Evolutionary conservation across 129 eudicot species (phyloP), one percentile per base, ranked within the genome.

Genomic region (Arctium lappa): DNA sequence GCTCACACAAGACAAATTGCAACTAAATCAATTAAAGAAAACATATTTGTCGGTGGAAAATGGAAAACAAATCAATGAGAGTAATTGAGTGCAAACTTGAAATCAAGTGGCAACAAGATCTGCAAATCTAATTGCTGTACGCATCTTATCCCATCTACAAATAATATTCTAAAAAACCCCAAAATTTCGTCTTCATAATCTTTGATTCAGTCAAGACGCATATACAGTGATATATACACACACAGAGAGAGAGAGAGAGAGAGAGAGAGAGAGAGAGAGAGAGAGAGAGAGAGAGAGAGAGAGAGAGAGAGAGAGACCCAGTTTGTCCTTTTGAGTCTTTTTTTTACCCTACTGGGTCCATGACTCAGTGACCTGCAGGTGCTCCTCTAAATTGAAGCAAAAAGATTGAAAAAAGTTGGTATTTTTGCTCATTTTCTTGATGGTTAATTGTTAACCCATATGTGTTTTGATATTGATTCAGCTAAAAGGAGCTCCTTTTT

Each of bases 31-130:
- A 37, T 29, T 8, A 68, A 80, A 80, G 33, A 66, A 60, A 81
- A 48, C 75, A 74, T 69, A 36, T 53, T 83, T 86, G 87, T 87
- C 87, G 90, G 93, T 80, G 87, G 90, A 87, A 87, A 85, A 39
- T 72, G 30, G 46, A 73, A 76, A 46, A 22, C 27, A 81, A 46
- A 46, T 37, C 70, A 70, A 71, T 69, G 5, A n/a, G 42, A 38
- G 83, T 65, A 79, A 78, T 79, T 36, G 74, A 84, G 81, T 78
- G 79, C 74, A 60, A 60, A 40, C 74, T 70, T 39, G 53, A 84
- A 84, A 78, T 84, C 69, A 83, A 83, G 82, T 77, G 78, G 8
- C 73, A 69, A 77, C 1, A 22, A 83, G 86, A 83, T 83, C 76
- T 83, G 10, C 86, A 83, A 69, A 83, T 83, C 82, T 78, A 39